Evolutionary conservation across 148 eudicot genomes (phyloP), one percentile per base, ranked within the genome.

Genomic region (Vaccinium vitisidaea): DNA sequence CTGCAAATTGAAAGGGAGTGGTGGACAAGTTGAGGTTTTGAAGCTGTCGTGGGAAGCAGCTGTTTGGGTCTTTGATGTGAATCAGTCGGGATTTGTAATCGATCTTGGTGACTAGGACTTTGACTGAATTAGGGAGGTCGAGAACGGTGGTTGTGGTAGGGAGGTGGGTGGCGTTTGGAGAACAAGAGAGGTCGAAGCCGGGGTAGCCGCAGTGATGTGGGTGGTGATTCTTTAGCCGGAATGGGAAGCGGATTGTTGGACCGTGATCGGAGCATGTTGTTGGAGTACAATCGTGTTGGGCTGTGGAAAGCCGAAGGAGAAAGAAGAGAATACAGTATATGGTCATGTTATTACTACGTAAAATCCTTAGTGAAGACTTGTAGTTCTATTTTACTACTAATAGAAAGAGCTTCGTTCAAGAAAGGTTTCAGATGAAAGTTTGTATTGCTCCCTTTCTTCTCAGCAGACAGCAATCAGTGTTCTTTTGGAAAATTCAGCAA

Each of bases 1-100:
- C 36, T 1, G 25, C 53, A 6, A 81, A 61, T 6, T 14, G 83
- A 19, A 81, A 67, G 23, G n/a, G 55, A 67, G 39, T 63, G 58
- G 46, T 18, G 27, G 75, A 48, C 30, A 46, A 49, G 7, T 81
- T 14, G 76, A 81, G 83, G 46, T 46, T 46, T 14, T 2, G 30
- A 46, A 81, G 75, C 83, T 81, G 83, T 1, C 1, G 30, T 7
- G 39, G 58, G 50, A 61, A 43, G 46, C 83, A 81, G 55, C 75
- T 73, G 23, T 81, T 5, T 0, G 75, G 19, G 23, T 61, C 74
- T 36, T 65, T 43, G 4, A 81, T n/a, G 2, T 63, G n/a, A 9
- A 81, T 46, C 2, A 5, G 0, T 16, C 6, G 75, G 16, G 83
- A 46, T 5, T n/a, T 48, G 76, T 82, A 82, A 65, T 82, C 6